Conservation (phyloP, 257 asterid species). For the Penstemon davidsonii region DNA sequence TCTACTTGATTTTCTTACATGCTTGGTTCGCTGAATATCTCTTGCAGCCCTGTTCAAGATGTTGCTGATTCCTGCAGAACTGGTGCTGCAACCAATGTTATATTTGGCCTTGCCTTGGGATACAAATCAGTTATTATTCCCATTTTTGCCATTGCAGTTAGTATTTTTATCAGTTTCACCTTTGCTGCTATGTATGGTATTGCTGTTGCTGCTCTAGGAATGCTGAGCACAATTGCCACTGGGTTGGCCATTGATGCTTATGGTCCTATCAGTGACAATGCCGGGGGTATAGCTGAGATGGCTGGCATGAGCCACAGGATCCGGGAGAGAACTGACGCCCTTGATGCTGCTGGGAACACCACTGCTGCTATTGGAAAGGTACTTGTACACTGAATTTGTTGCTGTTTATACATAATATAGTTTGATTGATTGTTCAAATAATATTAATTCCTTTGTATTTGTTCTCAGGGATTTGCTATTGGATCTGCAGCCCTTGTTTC, state of each 20-base stretch:
- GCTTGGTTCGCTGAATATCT: not conserved
- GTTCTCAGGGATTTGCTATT: conserved; percentile 80
- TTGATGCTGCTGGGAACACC: conserved; percentile 95
- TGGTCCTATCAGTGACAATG: conserved; percentile 97
- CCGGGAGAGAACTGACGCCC: conserved; percentile 94
- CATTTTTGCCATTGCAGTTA: conserved; percentile 75
- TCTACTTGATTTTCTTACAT: not conserved
- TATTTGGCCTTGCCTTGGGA: conserved; percentile 92
- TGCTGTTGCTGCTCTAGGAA: conserved; percentile 91
- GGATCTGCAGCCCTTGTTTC: conserved; percentile 93
- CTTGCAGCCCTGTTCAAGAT: conserved; percentile 74
- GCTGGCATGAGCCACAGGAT: conserved; percentile 94
- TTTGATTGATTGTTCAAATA: not conserved
- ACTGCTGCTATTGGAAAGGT: conserved; percentile 98
- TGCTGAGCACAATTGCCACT: conserved; percentile 93
- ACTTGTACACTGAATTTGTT: not conserved
- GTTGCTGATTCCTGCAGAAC: conserved; percentile 98
- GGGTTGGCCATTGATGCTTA: conserved; percentile 92
- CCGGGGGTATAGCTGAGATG: conserved; percentile 98
- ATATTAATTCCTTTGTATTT: not conserved
- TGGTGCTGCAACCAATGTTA: conserved; percentile 93
- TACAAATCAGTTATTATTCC: conserved; percentile 93
- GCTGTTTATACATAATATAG: not conserved
- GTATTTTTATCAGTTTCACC: conserved; percentile 82
- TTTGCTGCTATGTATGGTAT: conserved; percentile 95